phyloP scores from a whole-genome alignment of 768 basidiomycete genomes.

The Mrakia hoshinonis region DNA sequence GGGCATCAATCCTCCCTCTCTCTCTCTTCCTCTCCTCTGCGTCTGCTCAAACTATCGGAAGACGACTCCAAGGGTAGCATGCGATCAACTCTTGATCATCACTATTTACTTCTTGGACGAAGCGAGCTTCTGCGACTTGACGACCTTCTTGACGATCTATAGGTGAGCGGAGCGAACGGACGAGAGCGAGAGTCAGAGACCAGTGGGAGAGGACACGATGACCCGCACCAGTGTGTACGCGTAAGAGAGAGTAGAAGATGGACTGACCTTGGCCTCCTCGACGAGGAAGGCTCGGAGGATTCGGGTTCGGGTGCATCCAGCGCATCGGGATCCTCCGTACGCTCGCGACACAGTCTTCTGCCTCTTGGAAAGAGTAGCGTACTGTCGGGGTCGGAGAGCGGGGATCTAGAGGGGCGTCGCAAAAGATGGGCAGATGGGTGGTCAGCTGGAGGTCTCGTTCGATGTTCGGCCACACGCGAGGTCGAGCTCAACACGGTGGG shows the following conservation, averaged over 20 bases:
- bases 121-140: constrained; percentile 63
- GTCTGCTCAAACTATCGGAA: not conserved
- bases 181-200: not conserved
- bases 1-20: no score
- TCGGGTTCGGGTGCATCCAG: constrained; percentile 60
- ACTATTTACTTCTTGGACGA: constrained; percentile 21
- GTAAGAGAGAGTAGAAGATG: not conserved
- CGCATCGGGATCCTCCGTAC: constrained; percentile 96
- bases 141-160: constrained; percentile 92
- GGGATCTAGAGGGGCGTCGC: constrained; percentile 54
- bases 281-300: constrained; percentile 97
- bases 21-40: no score
- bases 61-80: not conserved
- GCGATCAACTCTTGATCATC: not conserved
- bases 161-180: not conserved
- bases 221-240: not conserved
- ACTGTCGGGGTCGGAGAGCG: constrained; percentile 90
- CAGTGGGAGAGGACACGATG: not conserved
- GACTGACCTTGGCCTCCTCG: constrained; percentile 75
- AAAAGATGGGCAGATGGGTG: not conserved
- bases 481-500: not conserved
- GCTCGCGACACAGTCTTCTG: constrained; percentile 93
- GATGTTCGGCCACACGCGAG: not conserved
- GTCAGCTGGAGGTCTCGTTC: constrained; percentile 12
- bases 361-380: constrained; percentile 91